phyloP scores from a whole-genome alignment of 805 yeast genomes.

The Metschnikowia orientalis region DNA sequence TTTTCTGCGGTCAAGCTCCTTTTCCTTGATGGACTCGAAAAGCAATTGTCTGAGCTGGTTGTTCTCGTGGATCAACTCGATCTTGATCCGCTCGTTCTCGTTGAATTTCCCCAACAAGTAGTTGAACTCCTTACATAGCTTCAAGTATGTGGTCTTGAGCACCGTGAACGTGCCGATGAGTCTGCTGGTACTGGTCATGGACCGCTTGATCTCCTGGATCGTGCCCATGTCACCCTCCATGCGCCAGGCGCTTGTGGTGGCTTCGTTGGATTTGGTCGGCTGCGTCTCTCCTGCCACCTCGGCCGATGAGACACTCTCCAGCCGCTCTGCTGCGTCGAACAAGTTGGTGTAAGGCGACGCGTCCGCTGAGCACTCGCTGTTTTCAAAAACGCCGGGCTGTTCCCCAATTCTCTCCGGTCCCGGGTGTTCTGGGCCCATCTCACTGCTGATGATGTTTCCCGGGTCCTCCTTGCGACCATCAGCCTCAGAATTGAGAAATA shows the following conservation, averaged over 20 bases:
- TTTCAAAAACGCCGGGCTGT: too few relatives aligned
- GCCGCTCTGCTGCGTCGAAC: slow-evolving; percentile 11
- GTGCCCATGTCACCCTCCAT: slow-evolving; percentile 10
- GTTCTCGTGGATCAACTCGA: slow-evolving; percentile 34
- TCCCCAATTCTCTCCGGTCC: too few relatives aligned
- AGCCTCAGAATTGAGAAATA: too few relatives aligned
- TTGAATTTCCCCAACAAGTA: slow-evolving; percentile 32
- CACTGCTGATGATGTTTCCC: too few relatives aligned
- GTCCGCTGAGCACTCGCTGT: too few relatives aligned
- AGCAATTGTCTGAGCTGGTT: slow-evolving; percentile 29
- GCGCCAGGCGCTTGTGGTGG: not conserved
- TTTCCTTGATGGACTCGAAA: slow-evolving; percentile 26
- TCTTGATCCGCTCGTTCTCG: slow-evolving; percentile 32
- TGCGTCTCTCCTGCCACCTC: slow-evolving; percentile 3
- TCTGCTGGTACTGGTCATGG: slow-evolving; percentile 25
- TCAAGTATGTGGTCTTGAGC: slow-evolving; percentile 32
- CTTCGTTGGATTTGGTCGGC: too few relatives aligned
- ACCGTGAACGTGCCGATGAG: slow-evolving; percentile 31
- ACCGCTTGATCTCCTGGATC: slow-evolving; percentile 18
- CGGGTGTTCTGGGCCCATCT: too few relatives aligned
- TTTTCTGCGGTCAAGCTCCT: slow-evolving; percentile 20
- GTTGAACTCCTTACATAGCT: slow-evolving; percentile 37
- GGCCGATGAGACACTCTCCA: slow-evolving; percentile 14
- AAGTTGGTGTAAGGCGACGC: slow-evolving; percentile 13
- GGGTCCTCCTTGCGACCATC: too few relatives aligned